Conservation (phyloP, 495 filamentous ascomycete genomes). For the Penicillium lividum region DNA sequence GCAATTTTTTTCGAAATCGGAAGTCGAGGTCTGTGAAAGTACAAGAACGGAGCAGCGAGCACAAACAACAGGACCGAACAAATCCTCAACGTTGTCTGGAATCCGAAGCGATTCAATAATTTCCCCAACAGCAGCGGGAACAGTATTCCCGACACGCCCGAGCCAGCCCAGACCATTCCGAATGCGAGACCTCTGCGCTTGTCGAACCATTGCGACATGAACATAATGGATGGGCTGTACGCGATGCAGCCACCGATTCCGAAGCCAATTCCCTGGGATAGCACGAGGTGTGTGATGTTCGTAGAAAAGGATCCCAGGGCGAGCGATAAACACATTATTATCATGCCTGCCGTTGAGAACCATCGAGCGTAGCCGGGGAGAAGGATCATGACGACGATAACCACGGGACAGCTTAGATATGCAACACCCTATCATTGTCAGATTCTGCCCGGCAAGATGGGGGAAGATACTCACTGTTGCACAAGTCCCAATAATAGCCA, state of each 20-base stretch:
- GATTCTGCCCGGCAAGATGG: neutral
- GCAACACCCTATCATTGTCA: constrained; percentile 18
- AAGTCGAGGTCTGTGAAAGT: constrained; percentile 56
- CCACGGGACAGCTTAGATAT: constrained; percentile 24
- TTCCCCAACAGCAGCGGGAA: constrained; percentile 52
- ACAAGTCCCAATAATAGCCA: constrained; percentile 51
- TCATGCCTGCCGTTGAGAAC: constrained; percentile 24
- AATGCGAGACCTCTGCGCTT: constrained; percentile 49
- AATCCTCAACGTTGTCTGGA: constrained; percentile 50
- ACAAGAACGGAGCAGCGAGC: constrained; percentile 54
- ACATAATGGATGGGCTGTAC: constrained; percentile 49
- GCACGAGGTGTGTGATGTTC: constrained; percentile 47
- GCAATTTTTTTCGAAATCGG: constrained; percentile 35
- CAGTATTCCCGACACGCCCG: constrained; percentile 39
- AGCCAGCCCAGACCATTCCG: constrained; percentile 52
- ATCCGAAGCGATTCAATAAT: constrained; percentile 51
- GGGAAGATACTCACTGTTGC: constrained; percentile 34
- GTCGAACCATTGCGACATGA: constrained; percentile 57
- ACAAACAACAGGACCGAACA: constrained; percentile 49
- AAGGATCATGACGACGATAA: constrained; percentile 25
- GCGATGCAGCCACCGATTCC: constrained; percentile 49
- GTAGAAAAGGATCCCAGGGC: constrained; percentile 46
- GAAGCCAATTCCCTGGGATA: constrained; percentile 52
- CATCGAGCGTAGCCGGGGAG: constrained; percentile 21
- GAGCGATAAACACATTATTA: constrained; percentile 42